These are phyloP conservation scores for Hygrophoropsis aurantiaca DNA, from an alignment of 768 basidiomycete species.

Conservation along the genomic window DNA sequence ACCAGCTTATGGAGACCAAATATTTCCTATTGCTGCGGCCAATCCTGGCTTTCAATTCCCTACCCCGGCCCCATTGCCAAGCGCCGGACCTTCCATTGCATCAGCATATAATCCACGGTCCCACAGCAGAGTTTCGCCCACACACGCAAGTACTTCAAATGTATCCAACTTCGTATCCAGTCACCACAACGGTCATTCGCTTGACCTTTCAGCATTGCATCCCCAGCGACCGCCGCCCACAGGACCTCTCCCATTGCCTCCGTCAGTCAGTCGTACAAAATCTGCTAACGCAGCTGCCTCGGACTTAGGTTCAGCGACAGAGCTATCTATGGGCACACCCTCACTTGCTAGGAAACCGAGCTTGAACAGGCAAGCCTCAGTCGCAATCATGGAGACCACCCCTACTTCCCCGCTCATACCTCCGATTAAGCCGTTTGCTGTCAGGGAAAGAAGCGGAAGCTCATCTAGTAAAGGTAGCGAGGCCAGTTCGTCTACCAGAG, in stretches of 20 bases:
- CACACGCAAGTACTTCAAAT: conserved; percentile 15
- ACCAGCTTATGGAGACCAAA: too few relatives aligned
- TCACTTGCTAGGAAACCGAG: conserved; percentile 33
- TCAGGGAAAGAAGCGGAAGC: conserved; percentile 49
- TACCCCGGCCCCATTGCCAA: conserved; percentile 11
- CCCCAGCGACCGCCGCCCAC: conserved; percentile 23
- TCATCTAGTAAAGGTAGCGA: conserved; percentile 41
- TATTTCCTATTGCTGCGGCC: too few relatives aligned
- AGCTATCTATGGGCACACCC: conserved; percentile 8
- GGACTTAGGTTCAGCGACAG: conserved; percentile 12
- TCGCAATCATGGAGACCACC: conserved; percentile 53
- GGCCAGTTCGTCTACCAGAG: conserved; percentile 23
- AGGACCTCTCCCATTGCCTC: conserved; percentile 28
- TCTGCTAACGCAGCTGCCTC: conserved; percentile 31
- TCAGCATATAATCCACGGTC: conserved; percentile 2
- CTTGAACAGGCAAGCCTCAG: conserved; percentile 49
- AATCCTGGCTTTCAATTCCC: conserved; percentile 39
- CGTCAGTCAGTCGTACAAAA: conserved; percentile 29
- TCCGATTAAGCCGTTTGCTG: conserved; percentile 47
- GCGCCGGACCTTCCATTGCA: conserved; percentile 6
- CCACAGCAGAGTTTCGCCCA: conserved; percentile 14
- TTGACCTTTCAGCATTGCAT: conserved; percentile 27
- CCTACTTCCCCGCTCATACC: conserved; percentile 38
- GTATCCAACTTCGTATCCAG: conserved; percentile 33
- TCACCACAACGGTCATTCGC: conserved; percentile 61